Evolutionary conservation across 2,329 filamentous ascomycete species (phyloP).

Genomic region (Pseudophaeomoniella oleicola): DNA sequence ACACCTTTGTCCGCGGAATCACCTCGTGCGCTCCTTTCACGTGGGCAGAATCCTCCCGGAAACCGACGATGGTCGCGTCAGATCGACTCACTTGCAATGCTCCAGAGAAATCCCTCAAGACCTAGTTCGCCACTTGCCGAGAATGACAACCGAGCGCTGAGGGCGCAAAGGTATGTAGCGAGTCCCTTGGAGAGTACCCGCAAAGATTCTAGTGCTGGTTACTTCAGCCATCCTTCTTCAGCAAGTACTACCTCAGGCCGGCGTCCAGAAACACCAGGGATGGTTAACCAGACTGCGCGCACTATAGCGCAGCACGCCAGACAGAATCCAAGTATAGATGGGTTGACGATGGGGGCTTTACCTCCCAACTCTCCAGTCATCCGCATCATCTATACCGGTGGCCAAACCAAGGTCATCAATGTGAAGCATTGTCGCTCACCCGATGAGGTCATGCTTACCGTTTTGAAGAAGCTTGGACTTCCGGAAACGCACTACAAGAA

Average conservation of each 20-base stretch:
- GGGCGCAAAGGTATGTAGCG: slow-evolving; percentile 45
- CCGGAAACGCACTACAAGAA: slow-evolving; percentile 85
- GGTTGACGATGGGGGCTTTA: slow-evolving; percentile 70
- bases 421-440: slow-evolving; percentile 82
- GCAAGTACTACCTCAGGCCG: slow-evolving; percentile 38
- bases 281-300: slow-evolving; percentile 46
- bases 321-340: slow-evolving; percentile 72
- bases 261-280: slow-evolving; percentile 47
- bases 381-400: slow-evolving; percentile 81
- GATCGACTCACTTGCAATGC: slow-evolving; percentile 19
- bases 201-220: slow-evolving; percentile 34
- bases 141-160: slow-evolving; percentile 33
- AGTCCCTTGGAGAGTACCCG: slow-evolving; percentile 41
- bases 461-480: slow-evolving; percentile 72
- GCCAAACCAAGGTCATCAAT: slow-evolving; percentile 84
- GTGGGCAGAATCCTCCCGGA: slow-evolving; percentile 29
- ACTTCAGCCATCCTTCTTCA: slow-evolving; percentile 40
- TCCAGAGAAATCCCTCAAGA: slow-evolving; percentile 45
- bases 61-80: slow-evolving; percentile 48
- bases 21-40: slow-evolving; percentile 45
- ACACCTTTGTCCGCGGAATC: slow-evolving; percentile 51
- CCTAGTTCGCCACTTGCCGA: slow-evolving; percentile 59
- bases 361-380: slow-evolving; percentile 81
- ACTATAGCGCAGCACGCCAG: slow-evolving; percentile 56
- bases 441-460: slow-evolving; percentile 84